phyloP scores from a whole-genome alignment of 1,284 basidiomycete species.

The Moesziomyces parantarcticus region DNA sequence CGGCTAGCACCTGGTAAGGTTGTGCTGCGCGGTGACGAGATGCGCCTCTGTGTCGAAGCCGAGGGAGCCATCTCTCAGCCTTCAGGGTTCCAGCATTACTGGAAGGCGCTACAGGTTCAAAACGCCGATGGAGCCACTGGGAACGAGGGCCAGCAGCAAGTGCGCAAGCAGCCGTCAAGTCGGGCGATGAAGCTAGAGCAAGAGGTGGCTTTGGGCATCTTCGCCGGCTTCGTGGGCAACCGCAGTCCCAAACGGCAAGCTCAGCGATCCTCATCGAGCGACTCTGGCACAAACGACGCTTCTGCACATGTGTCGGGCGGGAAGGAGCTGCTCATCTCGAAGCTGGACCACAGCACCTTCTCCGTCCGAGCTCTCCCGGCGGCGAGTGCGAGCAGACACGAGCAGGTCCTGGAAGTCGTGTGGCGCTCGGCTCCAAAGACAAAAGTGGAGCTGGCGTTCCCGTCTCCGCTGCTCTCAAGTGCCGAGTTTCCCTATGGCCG shows the following conservation, averaged over 20 bases:
- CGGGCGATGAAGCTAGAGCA: slow-evolving; percentile 38
- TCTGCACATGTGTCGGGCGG: slow-evolving; percentile 2
- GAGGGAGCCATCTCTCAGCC: background rate
- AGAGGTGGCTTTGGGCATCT: slow-evolving; percentile 37
- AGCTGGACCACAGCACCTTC: slow-evolving; percentile 25
- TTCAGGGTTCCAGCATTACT: slow-evolving; percentile 11
- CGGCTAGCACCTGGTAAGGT: slow-evolving; percentile 15
- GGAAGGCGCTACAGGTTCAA: slow-evolving; percentile 39
- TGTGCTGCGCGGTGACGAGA: slow-evolving; percentile 17
- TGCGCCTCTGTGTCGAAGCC: slow-evolving; percentile 28
- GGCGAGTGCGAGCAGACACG: slow-evolving; percentile 1
- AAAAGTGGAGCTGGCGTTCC: slow-evolving; percentile 35
- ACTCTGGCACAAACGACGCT: background rate
- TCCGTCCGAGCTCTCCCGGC: slow-evolving; percentile 17
- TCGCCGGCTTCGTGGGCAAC: slow-evolving; percentile 47
- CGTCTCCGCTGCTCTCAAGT: slow-evolving; percentile 27
- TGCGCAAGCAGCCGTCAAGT: slow-evolving; percentile 28
- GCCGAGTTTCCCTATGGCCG: slow-evolving; percentile 13
- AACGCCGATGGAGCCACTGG: slow-evolving; percentile 1
- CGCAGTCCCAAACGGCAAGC: slow-evolving; percentile 32
- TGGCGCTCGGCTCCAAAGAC: slow-evolving; percentile 10
- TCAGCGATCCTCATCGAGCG: slow-evolving; percentile 12
- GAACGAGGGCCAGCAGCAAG: slow-evolving; percentile 1
- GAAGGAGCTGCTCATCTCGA: slow-evolving; percentile 35
- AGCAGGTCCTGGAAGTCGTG: slow-evolving; percentile 29